phyloP scores from a whole-genome alignment of 495 filamentous ascomycete species.

The Neurospora terricola region DNA sequence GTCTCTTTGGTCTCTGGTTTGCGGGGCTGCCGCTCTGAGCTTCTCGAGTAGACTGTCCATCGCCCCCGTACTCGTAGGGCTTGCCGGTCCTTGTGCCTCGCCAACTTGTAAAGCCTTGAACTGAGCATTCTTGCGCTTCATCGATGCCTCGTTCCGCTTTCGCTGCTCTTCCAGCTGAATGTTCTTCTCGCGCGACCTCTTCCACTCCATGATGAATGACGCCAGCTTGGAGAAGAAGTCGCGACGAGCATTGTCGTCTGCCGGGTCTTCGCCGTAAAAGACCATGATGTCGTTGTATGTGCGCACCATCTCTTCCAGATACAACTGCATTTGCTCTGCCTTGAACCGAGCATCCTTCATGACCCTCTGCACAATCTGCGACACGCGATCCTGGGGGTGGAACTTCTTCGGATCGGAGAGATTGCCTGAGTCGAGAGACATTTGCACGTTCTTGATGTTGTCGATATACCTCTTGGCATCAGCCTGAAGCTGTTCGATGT shows the following conservation, averaged over 20 bases:
- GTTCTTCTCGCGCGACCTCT: constrained; percentile 93
- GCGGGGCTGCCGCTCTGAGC: constrained; percentile 83
- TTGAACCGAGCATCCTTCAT: constrained; percentile 97
- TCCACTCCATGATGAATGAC: constrained; percentile 88
- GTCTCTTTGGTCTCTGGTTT: constrained; percentile 78
- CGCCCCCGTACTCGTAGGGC: constrained; percentile 74
- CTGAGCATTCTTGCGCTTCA: constrained; percentile 76
- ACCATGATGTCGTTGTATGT: constrained; percentile 93
- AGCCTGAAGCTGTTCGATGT: constrained; percentile 78
- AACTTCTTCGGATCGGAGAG: constrained; percentile 95
- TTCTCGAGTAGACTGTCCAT: constrained; percentile 98
- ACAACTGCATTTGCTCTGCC: constrained; percentile 90
- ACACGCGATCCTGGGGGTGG: constrained; percentile 91
- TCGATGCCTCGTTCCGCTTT: constrained; percentile 73
- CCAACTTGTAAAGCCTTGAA: constrained; percentile 42
- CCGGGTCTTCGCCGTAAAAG: constrained; percentile 91
- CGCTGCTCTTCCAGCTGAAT: constrained; percentile 68
- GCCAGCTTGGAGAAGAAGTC: constrained; percentile 96
- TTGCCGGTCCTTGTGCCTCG: constrained; percentile 45
- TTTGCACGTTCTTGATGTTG: constrained; percentile 88
- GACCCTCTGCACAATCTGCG: constrained; percentile 77
- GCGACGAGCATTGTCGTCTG: constrained; percentile 85
- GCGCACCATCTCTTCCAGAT: constrained; percentile 83
- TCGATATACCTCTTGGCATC: constrained; percentile 94
- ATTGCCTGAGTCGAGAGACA: constrained; percentile 85